A percentile compares a stretch with the other conserved stretches of the same genome.
Evolutionary conservation across 108 stramenopile species (phyloP).

Genomic region (Nitzschia putrida): DNA sequence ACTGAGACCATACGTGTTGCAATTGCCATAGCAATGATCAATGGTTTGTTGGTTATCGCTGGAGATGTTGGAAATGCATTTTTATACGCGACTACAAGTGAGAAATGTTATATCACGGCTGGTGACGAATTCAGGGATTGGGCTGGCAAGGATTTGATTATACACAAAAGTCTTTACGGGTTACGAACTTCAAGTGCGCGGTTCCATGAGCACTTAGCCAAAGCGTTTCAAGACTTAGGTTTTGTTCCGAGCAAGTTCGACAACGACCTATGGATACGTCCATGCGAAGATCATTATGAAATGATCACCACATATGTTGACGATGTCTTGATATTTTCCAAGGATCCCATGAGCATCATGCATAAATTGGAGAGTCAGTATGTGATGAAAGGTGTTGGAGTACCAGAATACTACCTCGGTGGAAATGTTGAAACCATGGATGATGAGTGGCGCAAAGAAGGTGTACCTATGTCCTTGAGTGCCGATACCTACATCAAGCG

Average conservation of each 20-base stretch:
- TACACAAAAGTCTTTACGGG: constrained; percentile 24
- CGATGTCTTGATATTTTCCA: constrained; percentile 21
- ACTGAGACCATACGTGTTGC: constrained; percentile 38
- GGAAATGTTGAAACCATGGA: constrained; percentile 11
- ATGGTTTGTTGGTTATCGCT: constrained; percentile 25
- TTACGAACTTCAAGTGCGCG: constrained; percentile 3
- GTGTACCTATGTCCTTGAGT: background rate
- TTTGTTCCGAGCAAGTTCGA: constrained; percentile 39
- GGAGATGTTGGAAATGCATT: constrained; percentile 30
- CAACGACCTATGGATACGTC: constrained; percentile 42
- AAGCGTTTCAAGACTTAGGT: constrained; percentile 18
- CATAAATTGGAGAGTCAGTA: constrained; percentile 11
- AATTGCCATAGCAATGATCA: constrained; percentile 40
- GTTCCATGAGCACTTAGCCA: constrained; percentile 21
- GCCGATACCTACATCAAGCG: constrained; percentile 37
- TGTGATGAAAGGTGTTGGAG: constrained; percentile 42
- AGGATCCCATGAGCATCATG: constrained; percentile 21
- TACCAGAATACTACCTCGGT: constrained; percentile 36
- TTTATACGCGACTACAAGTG: constrained; percentile 20
- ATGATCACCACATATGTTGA: constrained; percentile 38
- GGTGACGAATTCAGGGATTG: constrained; percentile 17
- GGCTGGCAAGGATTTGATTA: constrained; percentile 16
- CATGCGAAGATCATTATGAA: constrained; percentile 29
- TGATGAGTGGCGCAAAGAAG: background rate
- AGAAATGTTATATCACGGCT: constrained; percentile 20